These are phyloP conservation scores for Ustilago sp. DNA, from an alignment of 1,284 basidiomycete species.

Conservation along the genomic window DNA sequence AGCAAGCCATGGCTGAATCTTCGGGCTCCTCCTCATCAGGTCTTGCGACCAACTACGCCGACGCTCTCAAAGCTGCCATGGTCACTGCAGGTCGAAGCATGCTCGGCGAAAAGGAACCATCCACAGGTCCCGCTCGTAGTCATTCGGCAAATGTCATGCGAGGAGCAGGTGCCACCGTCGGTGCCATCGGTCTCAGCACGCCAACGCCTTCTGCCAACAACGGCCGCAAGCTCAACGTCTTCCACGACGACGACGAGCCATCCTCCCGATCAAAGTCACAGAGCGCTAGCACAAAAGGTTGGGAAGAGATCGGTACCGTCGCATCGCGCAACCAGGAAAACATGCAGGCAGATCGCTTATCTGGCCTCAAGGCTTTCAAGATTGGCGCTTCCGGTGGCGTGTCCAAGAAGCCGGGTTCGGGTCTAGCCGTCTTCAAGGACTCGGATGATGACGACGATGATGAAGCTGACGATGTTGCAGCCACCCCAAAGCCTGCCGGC, in stretches of 20 bases:
- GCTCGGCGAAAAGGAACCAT: slow-evolving; percentile 56
- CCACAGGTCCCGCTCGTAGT: slow-evolving; percentile 38
- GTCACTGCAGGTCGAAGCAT: slow-evolving; percentile 58
- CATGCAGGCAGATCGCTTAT: slow-evolving; percentile 36
- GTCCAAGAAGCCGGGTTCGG: slow-evolving; percentile 49
- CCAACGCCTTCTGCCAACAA: slow-evolving; percentile 44
- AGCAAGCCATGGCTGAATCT: slow-evolving; percentile 22
- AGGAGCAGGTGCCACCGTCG: slow-evolving; percentile 29
- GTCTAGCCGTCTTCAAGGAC: slow-evolving; percentile 65
- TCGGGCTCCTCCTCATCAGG: slow-evolving; percentile 11
- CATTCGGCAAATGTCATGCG: slow-evolving; percentile 48
- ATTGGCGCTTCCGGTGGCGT: slow-evolving; percentile 45
- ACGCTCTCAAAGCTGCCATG: slow-evolving; percentile 63
- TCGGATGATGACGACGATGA: slow-evolving; percentile 71
- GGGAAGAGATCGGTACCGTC: slow-evolving; percentile 55
- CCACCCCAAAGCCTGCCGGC: slow-evolving; percentile 48
- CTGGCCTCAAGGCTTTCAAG: slow-evolving; percentile 35
- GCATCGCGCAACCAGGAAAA: slow-evolving; percentile 60
- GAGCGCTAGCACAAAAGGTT: slow-evolving; percentile 34
- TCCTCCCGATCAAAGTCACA: slow-evolving; percentile 16
- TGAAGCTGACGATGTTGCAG: slow-evolving; percentile 51
- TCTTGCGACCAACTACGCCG: slow-evolving; percentile 39
- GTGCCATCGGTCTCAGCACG: slow-evolving; percentile 29
- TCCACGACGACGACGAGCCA: slow-evolving; percentile 45
- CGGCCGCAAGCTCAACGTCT: slow-evolving; percentile 55